phyloP scores from a whole-genome alignment of 2,329 filamentous ascomycete genomes.

The Neonectria faginata region DNA sequence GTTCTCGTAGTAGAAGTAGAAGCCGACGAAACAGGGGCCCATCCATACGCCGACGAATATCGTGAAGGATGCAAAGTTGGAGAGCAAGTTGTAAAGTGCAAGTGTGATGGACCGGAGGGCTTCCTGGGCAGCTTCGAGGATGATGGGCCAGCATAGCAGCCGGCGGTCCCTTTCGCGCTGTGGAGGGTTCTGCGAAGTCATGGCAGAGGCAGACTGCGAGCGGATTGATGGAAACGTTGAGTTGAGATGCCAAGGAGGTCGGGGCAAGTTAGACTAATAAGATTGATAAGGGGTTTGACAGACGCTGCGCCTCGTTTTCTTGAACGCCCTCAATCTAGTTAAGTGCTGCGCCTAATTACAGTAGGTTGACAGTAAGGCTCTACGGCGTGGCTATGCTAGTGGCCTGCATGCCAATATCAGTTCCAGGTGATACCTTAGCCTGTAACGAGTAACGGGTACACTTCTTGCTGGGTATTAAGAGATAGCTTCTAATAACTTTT shows the following conservation, averaged over 20 bases:
- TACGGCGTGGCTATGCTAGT: background rate
- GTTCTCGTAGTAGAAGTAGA: background rate
- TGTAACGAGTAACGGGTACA: background rate
- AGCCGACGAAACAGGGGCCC: conserved; percentile 1
- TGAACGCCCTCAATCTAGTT: background rate
- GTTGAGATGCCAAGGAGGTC: background rate
- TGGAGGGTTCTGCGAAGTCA: conserved; percentile 5
- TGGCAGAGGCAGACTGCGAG: background rate
- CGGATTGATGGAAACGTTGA: background rate
- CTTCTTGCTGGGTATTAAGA: background rate
- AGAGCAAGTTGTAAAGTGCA: background rate
- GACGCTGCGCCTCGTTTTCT: background rate
- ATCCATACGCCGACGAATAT: conserved; percentile 3
- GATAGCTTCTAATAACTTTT: background rate
- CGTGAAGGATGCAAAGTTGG: background rate
- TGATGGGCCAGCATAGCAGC: conserved; percentile 6
- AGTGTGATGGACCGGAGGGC: background rate
- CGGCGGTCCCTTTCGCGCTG: conserved; percentile 2
- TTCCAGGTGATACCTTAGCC: background rate
- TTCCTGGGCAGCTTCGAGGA: conserved; percentile 14
- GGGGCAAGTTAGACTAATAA: background rate
- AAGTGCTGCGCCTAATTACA: background rate
- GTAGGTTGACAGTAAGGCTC: background rate
- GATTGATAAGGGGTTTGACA: background rate
- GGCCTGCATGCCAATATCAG: background rate